Conservation (phyloP, 1,139 yeast genomes). For the Nakaseomyces kungkrabaensis region DNA sequence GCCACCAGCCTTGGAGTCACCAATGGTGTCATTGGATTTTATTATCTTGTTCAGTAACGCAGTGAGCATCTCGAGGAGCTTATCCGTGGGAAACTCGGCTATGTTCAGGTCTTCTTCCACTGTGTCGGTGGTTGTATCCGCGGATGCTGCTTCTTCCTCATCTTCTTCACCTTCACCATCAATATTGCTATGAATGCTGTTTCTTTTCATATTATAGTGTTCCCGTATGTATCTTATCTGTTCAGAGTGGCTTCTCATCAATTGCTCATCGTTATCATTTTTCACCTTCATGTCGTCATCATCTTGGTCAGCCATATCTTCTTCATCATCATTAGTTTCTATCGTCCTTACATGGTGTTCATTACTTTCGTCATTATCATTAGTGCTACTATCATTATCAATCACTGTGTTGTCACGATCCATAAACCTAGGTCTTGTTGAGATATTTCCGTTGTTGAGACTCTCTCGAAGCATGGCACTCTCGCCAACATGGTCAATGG, state of each 20-base stretch:
- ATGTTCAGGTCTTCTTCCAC: constrained; percentile 41
- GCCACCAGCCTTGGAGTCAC: neutral
- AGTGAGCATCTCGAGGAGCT: constrained; percentile 71
- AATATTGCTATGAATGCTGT: neutral
- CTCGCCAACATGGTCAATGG: neutral
- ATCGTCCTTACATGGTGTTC: neutral
- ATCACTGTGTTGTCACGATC: neutral
- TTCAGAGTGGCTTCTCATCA: constrained; percentile 1
- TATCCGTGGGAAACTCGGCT: constrained; percentile 74
- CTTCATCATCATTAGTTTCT: neutral
- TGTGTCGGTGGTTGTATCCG: neutral
- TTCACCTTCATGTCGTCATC: neutral
- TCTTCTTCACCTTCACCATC: neutral
- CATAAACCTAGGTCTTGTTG: neutral
- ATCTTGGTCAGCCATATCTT: neutral
- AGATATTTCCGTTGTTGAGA: neutral
- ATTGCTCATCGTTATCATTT: neutral
- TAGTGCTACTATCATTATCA: neutral
- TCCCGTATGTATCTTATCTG: neutral
- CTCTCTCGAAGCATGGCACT: constrained; percentile 1
- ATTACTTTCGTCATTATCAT: neutral
- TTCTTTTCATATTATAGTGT: neutral
- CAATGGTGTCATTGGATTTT: constrained; percentile 60
- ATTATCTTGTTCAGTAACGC: constrained; percentile 75
- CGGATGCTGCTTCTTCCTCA: neutral